A percentile compares a stretch with the other conserved stretches of the same genome.
Evolutionary conservation across 257 asterid genomes (phyloP).

Genomic region (Primulina tabacum): DNA sequence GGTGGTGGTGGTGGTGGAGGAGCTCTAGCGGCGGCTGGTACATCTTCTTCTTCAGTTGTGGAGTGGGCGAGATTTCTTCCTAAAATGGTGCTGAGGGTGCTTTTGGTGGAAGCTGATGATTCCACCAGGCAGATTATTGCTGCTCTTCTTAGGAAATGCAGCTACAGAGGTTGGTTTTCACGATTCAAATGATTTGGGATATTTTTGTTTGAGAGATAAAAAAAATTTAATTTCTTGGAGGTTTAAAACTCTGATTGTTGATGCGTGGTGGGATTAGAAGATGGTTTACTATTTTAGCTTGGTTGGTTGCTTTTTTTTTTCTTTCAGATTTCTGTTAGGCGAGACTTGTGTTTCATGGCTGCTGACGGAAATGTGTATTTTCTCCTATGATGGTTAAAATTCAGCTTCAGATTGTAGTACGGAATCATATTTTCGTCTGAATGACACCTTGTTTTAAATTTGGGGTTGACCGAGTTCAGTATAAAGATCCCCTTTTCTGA

Average conservation of each 20-base stretch:
- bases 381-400: background rate
- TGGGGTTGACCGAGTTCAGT: background rate
- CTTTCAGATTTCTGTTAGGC: background rate
- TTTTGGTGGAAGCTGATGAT: slow-evolving; percentile 3
- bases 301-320: background rate
- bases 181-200: background rate
- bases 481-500: background rate
- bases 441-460: background rate
- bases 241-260: background rate
- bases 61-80: slow-evolving; percentile 1
- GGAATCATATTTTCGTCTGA: background rate
- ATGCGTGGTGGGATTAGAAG: background rate
- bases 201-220: background rate
- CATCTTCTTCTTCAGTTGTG: background rate
- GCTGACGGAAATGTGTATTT: background rate
- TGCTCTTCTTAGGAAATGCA: slow-evolving; percentile 4
- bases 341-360: background rate
- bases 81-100: background rate
- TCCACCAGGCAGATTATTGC: slow-evolving; percentile 7
- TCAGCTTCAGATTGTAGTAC: background rate
- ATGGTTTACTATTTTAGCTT: background rate
- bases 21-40: background rate
- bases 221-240: background rate
- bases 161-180: background rate
- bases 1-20: background rate